Evolutionary conservation across 345 rosid species (phyloP), one percentile per base, ranked within the genome.

Genomic region (Eucalyptus regnans): DNA sequence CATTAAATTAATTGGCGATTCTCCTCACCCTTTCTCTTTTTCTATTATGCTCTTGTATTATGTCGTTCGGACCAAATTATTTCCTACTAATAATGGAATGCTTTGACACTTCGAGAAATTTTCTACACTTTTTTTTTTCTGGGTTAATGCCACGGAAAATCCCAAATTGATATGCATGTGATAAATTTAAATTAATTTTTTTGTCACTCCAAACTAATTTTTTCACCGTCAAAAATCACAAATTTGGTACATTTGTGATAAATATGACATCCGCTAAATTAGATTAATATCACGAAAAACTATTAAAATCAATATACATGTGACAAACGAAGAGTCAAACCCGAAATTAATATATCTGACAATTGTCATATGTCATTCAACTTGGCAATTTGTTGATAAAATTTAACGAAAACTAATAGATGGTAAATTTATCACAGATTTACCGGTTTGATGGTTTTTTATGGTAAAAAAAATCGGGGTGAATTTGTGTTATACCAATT

Each of bases 341-440:
- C 58, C 58, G 1, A 52, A 52, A 7, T 52, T 20, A 52, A 18
- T 52, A 52, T 1, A 18, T 52, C 1, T 0, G 0, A 0, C 10
- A 7, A 52, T 52, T 52, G 0, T 18, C 1, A 52, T 52, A 52
- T 52, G 25, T 0, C 10, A 52, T 52, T 2, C 0, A 18, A 52
- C 2, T 52, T 2, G 25, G 5, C 10, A 52, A 52, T 52, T 52
- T 7, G 1, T 52, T 52, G 0, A 52, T 52, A 52, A 52, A 52
- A 52, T 7, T 52, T 52, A 52, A 52, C 0, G 25, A 52, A 52
- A 20, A 20, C 2, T 52, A 52, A 52, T 2, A 52, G 1, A 52
- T 0, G 0, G 2, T 52, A 4, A 52, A 52, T 52, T 52, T 52
- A 0, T 52, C 58, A 18, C 0, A 20, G 2, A 0, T 18, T 1